phyloP scores from a whole-genome alignment of 768 basidiomycete genomes.

The Hemileccinum impolitum region DNA sequence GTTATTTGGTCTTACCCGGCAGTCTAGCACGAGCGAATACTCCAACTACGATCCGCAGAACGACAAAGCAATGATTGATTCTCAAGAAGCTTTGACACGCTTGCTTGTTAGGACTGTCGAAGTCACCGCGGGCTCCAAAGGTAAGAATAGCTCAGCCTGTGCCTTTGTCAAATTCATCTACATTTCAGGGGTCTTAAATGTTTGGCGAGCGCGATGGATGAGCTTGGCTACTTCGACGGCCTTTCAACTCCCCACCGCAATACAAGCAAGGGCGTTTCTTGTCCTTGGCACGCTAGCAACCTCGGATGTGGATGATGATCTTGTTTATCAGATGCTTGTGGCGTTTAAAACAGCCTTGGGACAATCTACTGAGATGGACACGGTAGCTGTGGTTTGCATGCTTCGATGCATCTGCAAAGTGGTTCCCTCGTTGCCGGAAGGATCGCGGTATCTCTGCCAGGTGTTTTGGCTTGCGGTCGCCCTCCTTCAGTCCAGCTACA shows the following conservation, averaged over 20 bases:
- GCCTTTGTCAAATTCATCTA: conserved; percentile 8
- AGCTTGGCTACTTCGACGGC: conserved; percentile 82
- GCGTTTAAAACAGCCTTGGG: conserved; percentile 73
- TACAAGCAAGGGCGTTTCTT: conserved; percentile 87
- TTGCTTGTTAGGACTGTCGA: conserved; percentile 64
- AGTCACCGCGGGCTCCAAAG: conserved; percentile 61
- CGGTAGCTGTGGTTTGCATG: conserved; percentile 79
- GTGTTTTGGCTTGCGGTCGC: conserved; percentile 90
- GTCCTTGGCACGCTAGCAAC: conserved; percentile 79
- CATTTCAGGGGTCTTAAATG: conserved; percentile 65
- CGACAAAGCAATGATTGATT: conserved; percentile 57
- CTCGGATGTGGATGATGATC: conserved; percentile 87
- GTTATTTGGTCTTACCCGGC: conserved; percentile 69
- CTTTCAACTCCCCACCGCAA: conserved; percentile 83
- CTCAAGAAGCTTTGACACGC: conserved; percentile 60
- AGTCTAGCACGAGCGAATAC: conserved; percentile 68
- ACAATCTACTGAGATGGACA: conserved; percentile 67
- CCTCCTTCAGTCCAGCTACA: conserved; percentile 73
- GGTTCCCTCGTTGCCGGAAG: conserved; percentile 62
- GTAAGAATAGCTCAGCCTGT: conserved; percentile 39
- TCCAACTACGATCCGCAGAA: conserved; percentile 49
- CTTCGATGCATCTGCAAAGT: conserved; percentile 80
- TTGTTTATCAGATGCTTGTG: conserved; percentile 89
- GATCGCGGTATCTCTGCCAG: conserved; percentile 68
- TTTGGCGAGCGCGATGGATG: conserved; percentile 95